Evolutionary conservation across 805 yeast species (phyloP), one percentile per base, ranked within the genome.

Genomic region (Blastobotrys peoriensis): DNA sequence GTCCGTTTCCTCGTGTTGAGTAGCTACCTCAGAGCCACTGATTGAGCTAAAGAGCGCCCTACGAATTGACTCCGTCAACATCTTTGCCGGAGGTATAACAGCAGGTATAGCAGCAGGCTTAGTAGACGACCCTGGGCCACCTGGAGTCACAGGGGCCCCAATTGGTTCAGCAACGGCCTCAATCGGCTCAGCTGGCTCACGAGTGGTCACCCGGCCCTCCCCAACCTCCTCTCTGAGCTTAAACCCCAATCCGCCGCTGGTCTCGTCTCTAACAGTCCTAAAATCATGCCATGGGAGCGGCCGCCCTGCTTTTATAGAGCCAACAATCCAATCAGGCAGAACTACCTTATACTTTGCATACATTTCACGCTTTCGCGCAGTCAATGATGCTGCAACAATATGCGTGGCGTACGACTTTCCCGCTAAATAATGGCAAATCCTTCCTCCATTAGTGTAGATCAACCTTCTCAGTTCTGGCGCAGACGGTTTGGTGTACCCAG

Each of bases 401-500:
- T 93, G 98, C 0, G 97, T 85, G 0, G 82, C 93, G 8, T 73
- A 69, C 3, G 83, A 74, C 59, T 89, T 89, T 3, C 82, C 79
- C 3, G 77, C 70, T 35, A 91, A 62, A 62, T 77, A 80, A 49
- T 82, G 83, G 18, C 82, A 58, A 49, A 84, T 86, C 41, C 66
- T 71, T 0, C 98, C 98, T 0, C 98, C 97, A 62, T 89, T 75
- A 6, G 78, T 53, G 2, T 85, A 76, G 2, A 91, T 79, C 52
- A 86, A 54, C 44, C 80, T 74, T 55, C 85, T 91, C 23, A 93
- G 65, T 48, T 78, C 82, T 35, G 75, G 65, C 13, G 87, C 74
- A n/a, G 89, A 78, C 0, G 98, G 98, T 2, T 64, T 66, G 0
- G 98, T 91, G 56, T 83, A 79, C 1, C 98, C 98, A 56, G 88